phyloP scores from a whole-genome alignment of 768 basidiomycete genomes.

The Calocybe indica region DNA sequence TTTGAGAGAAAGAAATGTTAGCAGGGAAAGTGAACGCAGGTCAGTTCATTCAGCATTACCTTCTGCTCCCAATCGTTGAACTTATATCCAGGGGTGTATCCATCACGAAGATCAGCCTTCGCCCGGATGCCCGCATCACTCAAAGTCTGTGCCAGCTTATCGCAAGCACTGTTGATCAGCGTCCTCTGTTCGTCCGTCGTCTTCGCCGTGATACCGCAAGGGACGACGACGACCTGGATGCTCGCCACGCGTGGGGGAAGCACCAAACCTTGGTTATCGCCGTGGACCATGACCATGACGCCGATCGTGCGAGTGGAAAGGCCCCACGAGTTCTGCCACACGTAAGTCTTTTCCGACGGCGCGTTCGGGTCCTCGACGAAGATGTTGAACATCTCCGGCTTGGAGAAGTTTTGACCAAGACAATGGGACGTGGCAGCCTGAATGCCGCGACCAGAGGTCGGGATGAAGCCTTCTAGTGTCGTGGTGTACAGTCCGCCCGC shows the following conservation, averaged over 20 bases:
- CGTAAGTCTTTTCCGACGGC: slow-evolving; percentile 65
- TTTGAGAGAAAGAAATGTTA: not conserved
- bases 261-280: slow-evolving; percentile 95
- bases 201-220: slow-evolving; percentile 91
- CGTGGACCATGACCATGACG: slow-evolving; percentile 99
- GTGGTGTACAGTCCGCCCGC: slow-evolving; percentile 98
- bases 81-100: slow-evolving; percentile 97
- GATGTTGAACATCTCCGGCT: slow-evolving; percentile 96
- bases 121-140: slow-evolving; percentile 72
- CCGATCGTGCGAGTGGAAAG: slow-evolving; percentile 94
- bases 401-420: slow-evolving; percentile 97
- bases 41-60: slow-evolving; percentile 30
- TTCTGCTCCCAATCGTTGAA: slow-evolving; percentile 99
- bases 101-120: slow-evolving; percentile 89
- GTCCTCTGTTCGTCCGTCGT: slow-evolving; percentile 60
- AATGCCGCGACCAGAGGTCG: slow-evolving; percentile 94
- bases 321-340: slow-evolving; percentile 99
- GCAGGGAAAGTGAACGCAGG: slow-evolving; percentile 2
- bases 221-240: slow-evolving; percentile 86
- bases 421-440: slow-evolving; percentile 98
- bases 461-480: slow-evolving; percentile 96
- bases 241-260: slow-evolving; percentile 96
- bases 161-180: slow-evolving; percentile 71
- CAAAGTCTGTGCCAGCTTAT: slow-evolving; percentile 68
- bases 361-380: slow-evolving; percentile 91